Conservation (phyloP, 2,329 filamentous ascomycete genomes). For the Calonectria montana region DNA sequence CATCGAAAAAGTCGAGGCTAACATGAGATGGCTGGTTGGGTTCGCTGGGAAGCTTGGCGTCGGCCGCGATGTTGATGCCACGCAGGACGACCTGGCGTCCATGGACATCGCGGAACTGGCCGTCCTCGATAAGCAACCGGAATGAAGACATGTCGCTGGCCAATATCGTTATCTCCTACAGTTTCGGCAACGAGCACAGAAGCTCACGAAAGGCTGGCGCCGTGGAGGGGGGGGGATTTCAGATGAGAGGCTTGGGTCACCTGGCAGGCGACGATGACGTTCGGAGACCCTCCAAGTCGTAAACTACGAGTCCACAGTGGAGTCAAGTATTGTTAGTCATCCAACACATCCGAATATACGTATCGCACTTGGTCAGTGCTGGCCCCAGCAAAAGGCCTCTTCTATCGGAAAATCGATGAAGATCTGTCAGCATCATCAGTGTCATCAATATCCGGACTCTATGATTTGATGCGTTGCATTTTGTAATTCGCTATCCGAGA, state of each 20-base stretch:
- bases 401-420: not conserved
- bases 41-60: conserved; percentile 87
- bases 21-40: conserved; percentile 87
- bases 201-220: conserved; percentile 5
- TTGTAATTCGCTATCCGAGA: not conserved
- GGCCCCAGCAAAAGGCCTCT: not conserved
- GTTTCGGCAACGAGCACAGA: not conserved
- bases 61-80: conserved; percentile 93
- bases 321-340: conserved; percentile 34
- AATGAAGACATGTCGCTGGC: conserved; percentile 73
- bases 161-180: not conserved
- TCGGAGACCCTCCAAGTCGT: conserved; percentile 26
- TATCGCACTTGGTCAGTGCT: not conserved
- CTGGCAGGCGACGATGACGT: conserved; percentile 37
- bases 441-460: not conserved
- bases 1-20: conserved; percentile 86
- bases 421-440: not conserved
- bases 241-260: conserved; percentile 23
- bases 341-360: not conserved
- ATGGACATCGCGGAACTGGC: conserved; percentile 82
- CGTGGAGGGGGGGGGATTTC: conserved; percentile 27
- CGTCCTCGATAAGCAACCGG: conserved; percentile 85
- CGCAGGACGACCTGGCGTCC: conserved; percentile 89
- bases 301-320: conserved; percentile 16
- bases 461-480: not conserved